Evolutionary conservation across 1,284 basidiomycete genomes (phyloP).

Genomic region (Cutaneotrichosporon spelunceum): DNA sequence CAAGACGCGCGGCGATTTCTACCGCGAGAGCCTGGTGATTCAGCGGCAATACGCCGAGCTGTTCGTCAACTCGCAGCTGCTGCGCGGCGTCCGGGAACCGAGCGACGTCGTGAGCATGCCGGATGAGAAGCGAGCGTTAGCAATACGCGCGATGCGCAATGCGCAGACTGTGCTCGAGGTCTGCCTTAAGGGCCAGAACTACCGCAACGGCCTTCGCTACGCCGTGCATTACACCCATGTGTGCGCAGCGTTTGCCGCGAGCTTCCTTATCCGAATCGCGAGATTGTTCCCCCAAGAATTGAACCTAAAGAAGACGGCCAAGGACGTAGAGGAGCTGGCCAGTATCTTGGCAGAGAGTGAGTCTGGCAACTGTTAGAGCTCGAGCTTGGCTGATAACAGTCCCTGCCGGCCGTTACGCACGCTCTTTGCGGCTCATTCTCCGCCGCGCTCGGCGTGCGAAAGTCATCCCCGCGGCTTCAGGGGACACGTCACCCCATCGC

Average conservation of each 20-base stretch:
- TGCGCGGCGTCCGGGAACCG: conserved; percentile 48
- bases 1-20: conserved; percentile 47
- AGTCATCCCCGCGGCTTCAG: conserved; percentile 51
- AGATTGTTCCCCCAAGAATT: conserved; percentile 83
- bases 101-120: conserved; percentile 48
- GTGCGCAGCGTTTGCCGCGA: conserved; percentile 85
- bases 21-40: conserved; percentile 45
- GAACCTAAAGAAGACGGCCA: conserved; percentile 68
- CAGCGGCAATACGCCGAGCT: conserved; percentile 50
- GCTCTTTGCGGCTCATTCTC: conserved; percentile 80
- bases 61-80: conserved; percentile 51
- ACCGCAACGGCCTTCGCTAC: conserved; percentile 84
- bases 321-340: conserved; percentile 73
- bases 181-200: conserved; percentile 53
- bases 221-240: conserved; percentile 59
- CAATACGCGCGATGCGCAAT: conserved; percentile 51
- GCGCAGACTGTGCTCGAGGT: conserved; percentile 51
- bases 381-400: conserved; percentile 54
- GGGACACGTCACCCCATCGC: conserved; percentile 40
- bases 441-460: conserved; percentile 71
- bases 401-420: conserved; percentile 81
- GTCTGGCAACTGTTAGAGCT: conserved; percentile 20
- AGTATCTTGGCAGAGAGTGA: conserved; percentile 70
- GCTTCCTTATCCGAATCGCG: conserved; percentile 77
- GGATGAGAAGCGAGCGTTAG: conserved; percentile 47